phyloP scores from a whole-genome alignment of 2,329 filamentous ascomycete species.

The Aspergillus sp. region DNA sequence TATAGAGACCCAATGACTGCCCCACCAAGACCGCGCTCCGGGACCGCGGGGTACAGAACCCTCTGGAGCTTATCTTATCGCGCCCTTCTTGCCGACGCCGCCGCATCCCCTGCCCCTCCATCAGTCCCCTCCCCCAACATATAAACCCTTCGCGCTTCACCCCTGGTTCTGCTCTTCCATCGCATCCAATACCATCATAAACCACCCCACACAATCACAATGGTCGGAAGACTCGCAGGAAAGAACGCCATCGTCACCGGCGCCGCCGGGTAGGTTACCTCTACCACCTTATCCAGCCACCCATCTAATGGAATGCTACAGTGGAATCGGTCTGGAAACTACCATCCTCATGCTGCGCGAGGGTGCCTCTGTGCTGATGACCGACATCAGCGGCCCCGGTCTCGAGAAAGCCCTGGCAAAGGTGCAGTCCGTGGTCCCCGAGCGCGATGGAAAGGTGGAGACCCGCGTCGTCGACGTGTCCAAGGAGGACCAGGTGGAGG shows the following conservation, averaged over 20 bases:
- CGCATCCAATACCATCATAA: background rate
- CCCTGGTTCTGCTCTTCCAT: background rate
- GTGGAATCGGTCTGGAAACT: slow-evolving; percentile 91
- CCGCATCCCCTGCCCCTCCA: background rate
- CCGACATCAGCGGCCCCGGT: slow-evolving; percentile 77
- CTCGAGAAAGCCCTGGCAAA: slow-evolving; percentile 75
- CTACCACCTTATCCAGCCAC: background rate
- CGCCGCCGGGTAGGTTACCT: slow-evolving; percentile 16
- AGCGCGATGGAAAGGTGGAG: slow-evolving; percentile 22
- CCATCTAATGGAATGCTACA: slow-evolving; percentile 9
- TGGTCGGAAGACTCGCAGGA: slow-evolving; percentile 21
- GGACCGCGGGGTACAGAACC: background rate
- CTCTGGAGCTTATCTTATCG: background rate
- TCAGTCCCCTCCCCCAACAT: background rate
- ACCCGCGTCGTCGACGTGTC: slow-evolving; percentile 65
- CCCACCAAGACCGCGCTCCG: background rate
- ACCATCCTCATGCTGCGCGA: slow-evolving; percentile 85
- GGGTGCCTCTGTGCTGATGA: slow-evolving; percentile 80
- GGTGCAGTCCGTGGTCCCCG: slow-evolving; percentile 69
- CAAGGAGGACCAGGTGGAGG: slow-evolving; percentile 75
- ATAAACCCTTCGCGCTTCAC: background rate
- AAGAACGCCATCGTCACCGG: slow-evolving; percentile 23
- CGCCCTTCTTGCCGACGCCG: background rate
- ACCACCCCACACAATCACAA: slow-evolving; percentile 3
- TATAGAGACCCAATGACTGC: too few species aligned